Percentiles rank a stretch among this genome's conserved stretches.
These are phyloP conservation scores for Lenwebbia sp. DNA, from an alignment of 345 rosid species.

Conservation along the genomic window DNA sequence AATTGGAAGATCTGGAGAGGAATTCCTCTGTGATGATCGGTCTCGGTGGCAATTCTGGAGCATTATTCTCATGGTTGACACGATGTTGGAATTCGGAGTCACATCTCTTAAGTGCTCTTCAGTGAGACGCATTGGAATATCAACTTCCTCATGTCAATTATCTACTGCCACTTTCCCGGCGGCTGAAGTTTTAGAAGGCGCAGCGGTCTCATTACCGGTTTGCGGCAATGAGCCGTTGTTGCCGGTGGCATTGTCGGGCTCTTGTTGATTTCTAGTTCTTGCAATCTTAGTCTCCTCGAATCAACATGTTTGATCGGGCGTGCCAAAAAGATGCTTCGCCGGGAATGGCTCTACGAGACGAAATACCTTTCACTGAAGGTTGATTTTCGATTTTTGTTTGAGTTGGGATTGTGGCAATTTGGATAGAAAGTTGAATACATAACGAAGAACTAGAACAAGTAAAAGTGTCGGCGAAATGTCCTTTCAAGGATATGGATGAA, in stretches of 20 bases:
- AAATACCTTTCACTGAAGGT: not conserved
- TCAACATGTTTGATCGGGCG: not conserved
- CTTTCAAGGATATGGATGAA: not conserved
- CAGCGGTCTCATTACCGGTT: not conserved
- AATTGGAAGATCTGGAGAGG: not conserved
- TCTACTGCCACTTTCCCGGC: not conserved
- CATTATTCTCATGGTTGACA: not conserved
- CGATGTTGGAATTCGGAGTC: not conserved
- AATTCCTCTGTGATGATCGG: not conserved
- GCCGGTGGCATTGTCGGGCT: no score
- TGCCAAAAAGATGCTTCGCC: fast-evolving
- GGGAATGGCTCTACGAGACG: not conserved
- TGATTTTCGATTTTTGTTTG: not conserved
- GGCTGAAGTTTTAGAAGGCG: not conserved
- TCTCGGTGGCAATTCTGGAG: conserved; percentile 18
- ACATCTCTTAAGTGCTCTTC: not conserved
- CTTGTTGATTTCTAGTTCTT: no score
- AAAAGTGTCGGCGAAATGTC: not conserved
- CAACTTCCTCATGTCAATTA: no score
- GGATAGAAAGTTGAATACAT: not conserved
- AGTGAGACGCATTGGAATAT: not conserved
- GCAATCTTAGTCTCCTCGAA: no score
- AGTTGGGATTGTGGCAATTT: fast-evolving
- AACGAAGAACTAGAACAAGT: not conserved
- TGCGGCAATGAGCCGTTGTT: not conserved